phyloP scores from a whole-genome alignment of 148 eudicot species.

The Spergularia marina region DNA sequence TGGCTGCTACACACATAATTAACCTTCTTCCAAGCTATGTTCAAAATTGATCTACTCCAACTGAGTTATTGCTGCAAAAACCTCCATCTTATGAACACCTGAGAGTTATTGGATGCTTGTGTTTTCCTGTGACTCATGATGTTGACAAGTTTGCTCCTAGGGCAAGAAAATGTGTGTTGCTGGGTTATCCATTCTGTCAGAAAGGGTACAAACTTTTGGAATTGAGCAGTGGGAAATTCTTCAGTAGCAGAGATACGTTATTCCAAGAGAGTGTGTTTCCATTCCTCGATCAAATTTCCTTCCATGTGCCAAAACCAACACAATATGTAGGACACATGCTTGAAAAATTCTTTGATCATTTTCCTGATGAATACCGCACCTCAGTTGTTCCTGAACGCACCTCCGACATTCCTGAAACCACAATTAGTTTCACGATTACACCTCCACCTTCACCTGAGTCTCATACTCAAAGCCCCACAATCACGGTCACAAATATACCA shows the following conservation, averaged over 20 bases:
- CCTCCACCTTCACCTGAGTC: no score
- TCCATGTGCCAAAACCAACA: not conserved
- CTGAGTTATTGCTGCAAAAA: not conserved
- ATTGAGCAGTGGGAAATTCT: not conserved
- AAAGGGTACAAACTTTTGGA: not conserved
- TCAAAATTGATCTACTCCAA: not conserved
- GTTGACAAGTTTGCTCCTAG: not conserved
- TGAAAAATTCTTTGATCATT: no score
- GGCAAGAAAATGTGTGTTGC: not conserved
- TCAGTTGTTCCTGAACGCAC: no score
- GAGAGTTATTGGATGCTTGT: not conserved
- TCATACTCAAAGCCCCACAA: no score
- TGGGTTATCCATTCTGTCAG: not conserved
- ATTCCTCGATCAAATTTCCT: not conserved
- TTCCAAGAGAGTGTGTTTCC: not conserved
- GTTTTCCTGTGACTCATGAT: not conserved
- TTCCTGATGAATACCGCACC: not conserved
- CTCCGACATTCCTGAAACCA: no score
- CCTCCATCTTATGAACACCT: not conserved
- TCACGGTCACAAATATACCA: no score
- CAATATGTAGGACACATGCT: not conserved
- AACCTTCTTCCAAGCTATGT: not conserved
- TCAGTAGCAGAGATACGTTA: not conserved
- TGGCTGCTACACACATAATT: not conserved
- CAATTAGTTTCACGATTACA: no score